These are phyloP conservation scores for Populus deltoides DNA, from an alignment of 345 rosid genomes.

Conservation along the genomic window DNA sequence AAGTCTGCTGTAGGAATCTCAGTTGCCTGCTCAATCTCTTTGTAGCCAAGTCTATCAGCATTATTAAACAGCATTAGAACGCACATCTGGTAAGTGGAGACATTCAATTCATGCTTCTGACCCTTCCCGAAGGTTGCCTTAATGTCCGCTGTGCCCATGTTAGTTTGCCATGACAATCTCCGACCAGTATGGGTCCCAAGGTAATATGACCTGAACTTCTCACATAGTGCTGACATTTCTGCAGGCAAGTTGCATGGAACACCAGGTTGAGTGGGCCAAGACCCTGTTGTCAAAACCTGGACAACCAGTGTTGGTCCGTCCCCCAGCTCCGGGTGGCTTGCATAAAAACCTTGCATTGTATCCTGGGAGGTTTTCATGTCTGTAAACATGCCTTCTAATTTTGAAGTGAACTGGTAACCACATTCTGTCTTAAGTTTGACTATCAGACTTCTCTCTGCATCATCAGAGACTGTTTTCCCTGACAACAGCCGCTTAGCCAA, in stretches of 20 bases:
- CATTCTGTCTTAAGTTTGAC: constrained; percentile 97
- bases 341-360: constrained; percentile 78
- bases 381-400: constrained; percentile 97
- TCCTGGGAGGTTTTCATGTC: constrained; percentile 99
- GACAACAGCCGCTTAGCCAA: constrained; percentile 93
- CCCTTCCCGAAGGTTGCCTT: constrained; percentile 90
- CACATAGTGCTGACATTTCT: constrained; percentile 81
- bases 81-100: constrained; percentile 98
- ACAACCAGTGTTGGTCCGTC: constrained; percentile 88
- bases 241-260: constrained; percentile 84
- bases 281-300: constrained; percentile 92
- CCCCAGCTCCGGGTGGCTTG: constrained; percentile 68
- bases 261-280: constrained; percentile 94
- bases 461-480: constrained; percentile 90
- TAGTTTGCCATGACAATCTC: constrained; percentile 98
- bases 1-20: constrained; percentile 84
- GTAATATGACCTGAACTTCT: constrained; percentile 89
- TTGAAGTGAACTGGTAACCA: constrained; percentile 95
- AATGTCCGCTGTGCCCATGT: constrained; percentile 97
- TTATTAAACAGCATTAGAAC: constrained; percentile 87
- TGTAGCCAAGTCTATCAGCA: constrained; percentile 76
- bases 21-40: constrained; percentile 91
- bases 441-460: constrained; percentile 92
- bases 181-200: constrained; percentile 97
- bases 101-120: constrained; percentile 96